Evolutionary conservation across 2,329 filamentous ascomycete genomes (phyloP).

Genomic region (Gaeumannomyces sp.): DNA sequence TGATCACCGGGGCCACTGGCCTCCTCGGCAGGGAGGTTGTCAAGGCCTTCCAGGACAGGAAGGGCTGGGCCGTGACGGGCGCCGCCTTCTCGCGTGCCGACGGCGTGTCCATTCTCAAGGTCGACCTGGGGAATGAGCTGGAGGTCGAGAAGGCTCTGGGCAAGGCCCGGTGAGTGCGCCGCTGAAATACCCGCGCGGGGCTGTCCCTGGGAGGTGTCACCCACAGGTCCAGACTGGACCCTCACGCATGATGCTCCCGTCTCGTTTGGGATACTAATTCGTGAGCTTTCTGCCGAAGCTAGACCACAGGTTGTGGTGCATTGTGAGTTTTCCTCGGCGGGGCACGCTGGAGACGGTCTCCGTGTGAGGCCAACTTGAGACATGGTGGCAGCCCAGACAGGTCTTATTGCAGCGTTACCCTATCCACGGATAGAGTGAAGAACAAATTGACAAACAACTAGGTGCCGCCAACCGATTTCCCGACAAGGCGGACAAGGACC

Average conservation of each 20-base stretch:
- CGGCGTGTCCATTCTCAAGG: constrained; percentile 59
- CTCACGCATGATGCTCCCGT: not conserved
- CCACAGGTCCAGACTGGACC: not conserved
- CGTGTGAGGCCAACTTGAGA: not conserved
- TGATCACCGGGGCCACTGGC: constrained; percentile 81
- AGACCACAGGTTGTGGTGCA: constrained; percentile 76
- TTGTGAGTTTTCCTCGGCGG: constrained; percentile 45
- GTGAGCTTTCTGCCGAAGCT: not conserved
- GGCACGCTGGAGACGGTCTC: not conserved
- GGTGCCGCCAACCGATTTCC: constrained; percentile 84
- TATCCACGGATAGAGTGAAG: not conserved
- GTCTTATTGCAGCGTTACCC: no score
- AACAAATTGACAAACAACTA: constrained; percentile 26
- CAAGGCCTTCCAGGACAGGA: constrained; percentile 58
- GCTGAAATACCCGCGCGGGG: no score
- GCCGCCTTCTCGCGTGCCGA: constrained; percentile 69
- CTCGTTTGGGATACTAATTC: not conserved
- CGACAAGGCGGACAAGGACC: constrained; percentile 77
- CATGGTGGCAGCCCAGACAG: no score
- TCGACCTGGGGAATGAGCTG: constrained; percentile 41
- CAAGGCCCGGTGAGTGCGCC: constrained; percentile 40
- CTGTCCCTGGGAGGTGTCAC: not conserved
- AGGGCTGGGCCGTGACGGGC: constrained; percentile 64
- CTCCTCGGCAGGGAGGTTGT: constrained; percentile 75
- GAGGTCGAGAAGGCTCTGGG: constrained; percentile 47